Evolutionary conservation across 192 early-diverging fungal species (phyloP).

Genomic region (Physocladia obscura): DNA sequence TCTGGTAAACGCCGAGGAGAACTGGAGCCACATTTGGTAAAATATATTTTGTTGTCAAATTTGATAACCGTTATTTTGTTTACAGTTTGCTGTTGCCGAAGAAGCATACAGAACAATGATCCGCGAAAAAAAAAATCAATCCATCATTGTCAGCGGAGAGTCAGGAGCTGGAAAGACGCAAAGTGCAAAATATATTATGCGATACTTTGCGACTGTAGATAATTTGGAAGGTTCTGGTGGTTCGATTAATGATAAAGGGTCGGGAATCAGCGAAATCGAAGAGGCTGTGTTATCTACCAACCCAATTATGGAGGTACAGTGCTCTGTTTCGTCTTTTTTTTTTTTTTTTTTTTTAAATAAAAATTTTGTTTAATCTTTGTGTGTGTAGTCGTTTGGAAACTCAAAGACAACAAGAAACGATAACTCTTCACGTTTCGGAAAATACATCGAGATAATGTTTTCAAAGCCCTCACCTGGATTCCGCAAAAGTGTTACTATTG

Average conservation of each 20-base stretch:
- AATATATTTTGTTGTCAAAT: background rate
- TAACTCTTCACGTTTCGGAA: constrained; percentile 97
- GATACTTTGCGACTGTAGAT: constrained; percentile 81
- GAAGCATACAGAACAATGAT: constrained; percentile 98
- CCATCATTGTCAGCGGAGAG: constrained; percentile 97
- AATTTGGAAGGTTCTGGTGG: constrained; percentile 30
- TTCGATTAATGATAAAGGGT: background rate
- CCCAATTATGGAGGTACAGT: constrained; percentile 91
- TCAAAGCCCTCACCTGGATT: constrained; percentile 50
- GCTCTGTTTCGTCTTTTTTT: background rate
- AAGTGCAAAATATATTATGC: constrained; percentile 96
- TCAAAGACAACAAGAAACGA: constrained; percentile 99
- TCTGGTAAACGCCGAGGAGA: constrained; percentile 91
- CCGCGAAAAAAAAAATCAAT: constrained; percentile 89
- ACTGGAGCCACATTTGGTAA: constrained; percentile 88
- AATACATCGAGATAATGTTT: constrained; percentile 97
- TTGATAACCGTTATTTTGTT: background rate
- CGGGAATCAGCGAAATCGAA: constrained; percentile 49
- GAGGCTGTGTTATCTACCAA: constrained; percentile 82
- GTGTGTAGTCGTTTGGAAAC: constrained; percentile 84
- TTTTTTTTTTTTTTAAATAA: constrained; percentile 3
- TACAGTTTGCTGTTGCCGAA: constrained; percentile 92
- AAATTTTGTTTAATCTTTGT: background rate
- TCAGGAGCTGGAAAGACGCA: constrained; percentile 94
- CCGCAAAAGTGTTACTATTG: constrained; percentile 66